phyloP scores from a whole-genome alignment of 805 yeast species.

The Priceomyces carsonii region DNA sequence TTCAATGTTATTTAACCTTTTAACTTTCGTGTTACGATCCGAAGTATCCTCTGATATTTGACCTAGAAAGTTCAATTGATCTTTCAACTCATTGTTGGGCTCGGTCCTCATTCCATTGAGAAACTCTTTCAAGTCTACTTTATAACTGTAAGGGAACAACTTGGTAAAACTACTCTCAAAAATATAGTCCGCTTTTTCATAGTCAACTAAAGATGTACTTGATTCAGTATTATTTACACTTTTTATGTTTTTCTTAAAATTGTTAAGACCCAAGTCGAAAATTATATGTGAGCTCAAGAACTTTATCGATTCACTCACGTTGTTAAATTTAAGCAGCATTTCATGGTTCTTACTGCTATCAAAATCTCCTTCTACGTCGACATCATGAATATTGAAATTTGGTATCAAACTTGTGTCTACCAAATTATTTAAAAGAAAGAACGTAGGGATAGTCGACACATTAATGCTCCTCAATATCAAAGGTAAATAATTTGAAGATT shows the following conservation, averaged over 20 bases:
- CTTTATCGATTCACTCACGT: constrained; percentile 34
- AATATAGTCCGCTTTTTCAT: constrained; percentile 9
- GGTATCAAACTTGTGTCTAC: constrained; percentile 14
- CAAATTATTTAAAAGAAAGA: constrained; percentile 40
- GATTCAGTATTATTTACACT: constrained; percentile 8
- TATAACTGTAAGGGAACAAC: constrained; percentile 33
- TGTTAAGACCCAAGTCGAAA: constrained; percentile 33
- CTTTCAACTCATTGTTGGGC: constrained; percentile 23
- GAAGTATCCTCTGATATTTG: constrained; percentile 36
- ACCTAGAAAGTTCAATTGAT: constrained; percentile 37
- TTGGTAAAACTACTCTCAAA: constrained; percentile 21
- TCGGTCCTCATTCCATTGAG: constrained; percentile 21
- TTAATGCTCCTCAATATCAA: constrained; percentile 67
- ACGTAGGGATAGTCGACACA: constrained; percentile 58
- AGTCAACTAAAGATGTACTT: constrained; percentile 4
- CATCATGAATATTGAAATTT: constrained; percentile 34
- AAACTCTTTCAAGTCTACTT: constrained; percentile 35
- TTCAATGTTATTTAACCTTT: constrained; percentile 24
- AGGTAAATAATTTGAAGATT: constrained; percentile 63
- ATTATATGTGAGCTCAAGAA: constrained; percentile 44
- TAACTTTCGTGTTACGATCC: constrained; percentile 23
- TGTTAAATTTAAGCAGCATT: constrained; percentile 25
- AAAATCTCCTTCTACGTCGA: constrained; percentile 35
- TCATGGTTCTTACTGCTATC: constrained; percentile 29
- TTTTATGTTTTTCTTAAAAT: constrained; percentile 13